These are phyloP conservation scores for Salix viminalis DNA, from an alignment of 345 rosid species.

Conservation along the genomic window DNA sequence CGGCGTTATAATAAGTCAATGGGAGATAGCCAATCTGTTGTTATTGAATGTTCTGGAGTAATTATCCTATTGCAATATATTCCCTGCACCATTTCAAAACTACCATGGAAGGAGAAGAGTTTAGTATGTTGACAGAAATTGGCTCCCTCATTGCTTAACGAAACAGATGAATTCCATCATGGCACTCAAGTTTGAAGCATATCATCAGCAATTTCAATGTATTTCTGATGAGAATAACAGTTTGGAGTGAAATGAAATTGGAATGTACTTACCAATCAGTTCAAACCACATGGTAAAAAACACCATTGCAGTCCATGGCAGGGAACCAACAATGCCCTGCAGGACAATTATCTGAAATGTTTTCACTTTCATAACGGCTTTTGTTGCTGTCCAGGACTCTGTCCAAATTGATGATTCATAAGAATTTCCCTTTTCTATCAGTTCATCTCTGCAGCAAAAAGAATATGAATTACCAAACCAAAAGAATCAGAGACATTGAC, in stretches of 20 bases:
- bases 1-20: neutral
- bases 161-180: too few relatives aligned
- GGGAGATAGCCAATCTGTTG: neutral
- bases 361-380: conserved; percentile 65
- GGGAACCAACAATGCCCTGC: conserved; percentile 85
- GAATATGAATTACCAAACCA: conserved; percentile 3
- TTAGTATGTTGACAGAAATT: too few relatives aligned
- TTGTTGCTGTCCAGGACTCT: conserved; percentile 64
- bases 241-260: neutral
- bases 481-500: neutral
- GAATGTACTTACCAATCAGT: conserved; percentile 53
- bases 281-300: conserved; percentile 98
- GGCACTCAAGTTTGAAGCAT: too few relatives aligned
- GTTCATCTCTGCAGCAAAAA: conserved; percentile 45
- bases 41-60: neutral
- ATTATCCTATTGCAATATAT: neutral
- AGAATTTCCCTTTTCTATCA: conserved; percentile 38
- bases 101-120: too few relatives aligned
- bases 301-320: conserved; percentile 97
- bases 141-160: too few relatives aligned
- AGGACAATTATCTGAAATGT: conserved; percentile 85
- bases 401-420: conserved; percentile 53
- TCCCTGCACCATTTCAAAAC: neutral
- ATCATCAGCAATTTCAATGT: neutral
- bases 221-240: neutral